Base-by-base conservation (phyloP, 2,329 filamentous ascomycete genomes). In the Ambrosiella beaveri region DNA sequence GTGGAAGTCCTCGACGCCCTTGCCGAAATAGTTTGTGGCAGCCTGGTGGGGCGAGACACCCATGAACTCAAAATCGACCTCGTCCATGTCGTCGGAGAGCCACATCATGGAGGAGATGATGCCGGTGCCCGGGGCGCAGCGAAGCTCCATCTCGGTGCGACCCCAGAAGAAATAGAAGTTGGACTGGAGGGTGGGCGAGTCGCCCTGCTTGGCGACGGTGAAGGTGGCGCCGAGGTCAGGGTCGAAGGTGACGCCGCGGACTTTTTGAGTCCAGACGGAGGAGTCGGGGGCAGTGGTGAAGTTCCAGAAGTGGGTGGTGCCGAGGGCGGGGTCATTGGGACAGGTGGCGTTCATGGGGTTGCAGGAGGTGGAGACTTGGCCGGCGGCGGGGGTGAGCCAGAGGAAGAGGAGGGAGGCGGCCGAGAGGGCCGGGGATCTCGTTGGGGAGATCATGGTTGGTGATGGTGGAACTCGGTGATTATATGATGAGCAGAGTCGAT, bases 141-240 rank as follows among this genome's bases (percentile, higher is more conserved):
- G 87, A 74, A 94, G 79, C 63, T 80, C 75, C 59, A 91, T 77
- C 69, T 93, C 87, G 58, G 88, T 82, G 61, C 82, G 80, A 57
- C 88, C 88, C 63, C 85, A 91, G 74, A 94, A 89, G 70, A 95
- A 85, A 72, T 88, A 93, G 68, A 89, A 91, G 64, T 82, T 81
- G 52, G 85, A 82, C 63, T 82, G 78, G 62, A 95, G 78, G 0
- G 88, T 94, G 0, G 88, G 86, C 0, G 88, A 85, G 65, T 94
- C 81, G 62, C 83, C 80, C 62, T 81, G 76, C 67, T 83, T 76
- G 58, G 69, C 72, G 70, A 95, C 82, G 56, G 78, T 84, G 71
- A 94, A 90, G 58, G 77, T 72, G 50, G 86, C 85, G 41, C 85
- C 86, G n/a, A 72, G 68, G 0, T 80, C 71, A 51, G 75, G 67